Evolutionary conservation across 2,329 filamentous ascomycete genomes (phyloP).

Genomic region (Paraphaeosphaeria minitans): DNA sequence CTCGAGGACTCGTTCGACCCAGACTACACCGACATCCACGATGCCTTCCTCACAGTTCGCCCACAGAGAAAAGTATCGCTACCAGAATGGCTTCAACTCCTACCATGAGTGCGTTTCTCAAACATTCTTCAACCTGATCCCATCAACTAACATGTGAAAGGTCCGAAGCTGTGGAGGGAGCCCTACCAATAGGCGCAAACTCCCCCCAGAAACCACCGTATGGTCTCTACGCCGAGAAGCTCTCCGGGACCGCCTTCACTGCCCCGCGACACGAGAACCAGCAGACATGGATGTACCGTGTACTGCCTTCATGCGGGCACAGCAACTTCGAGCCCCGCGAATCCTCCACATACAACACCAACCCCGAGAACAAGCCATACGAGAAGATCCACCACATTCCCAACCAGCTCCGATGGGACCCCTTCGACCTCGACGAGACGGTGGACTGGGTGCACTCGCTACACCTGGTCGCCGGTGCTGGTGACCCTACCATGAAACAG

Average conservation of each 20-base stretch:
- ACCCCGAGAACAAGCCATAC: constrained; percentile 55
- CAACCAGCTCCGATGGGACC: constrained; percentile 81
- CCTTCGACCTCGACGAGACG: constrained; percentile 72
- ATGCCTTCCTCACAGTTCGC: constrained; percentile 71
- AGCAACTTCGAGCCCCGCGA: constrained; percentile 58
- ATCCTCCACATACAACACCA: constrained; percentile 56
- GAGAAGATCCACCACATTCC: constrained; percentile 74
- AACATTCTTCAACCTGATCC: background rate
- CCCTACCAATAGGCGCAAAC: constrained; percentile 77
- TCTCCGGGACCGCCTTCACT: constrained; percentile 65
- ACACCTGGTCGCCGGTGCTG: constrained; percentile 76
- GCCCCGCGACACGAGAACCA: constrained; percentile 62
- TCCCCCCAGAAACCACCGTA: constrained; percentile 79
- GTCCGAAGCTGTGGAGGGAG: constrained; percentile 75
- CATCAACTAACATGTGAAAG: constrained; percentile 50
- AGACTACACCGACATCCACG: constrained; percentile 37
- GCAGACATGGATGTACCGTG: constrained; percentile 64
- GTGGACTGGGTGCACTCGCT: constrained; percentile 72
- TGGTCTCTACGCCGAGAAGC: constrained; percentile 79
- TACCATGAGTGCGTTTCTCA: constrained; percentile 70
- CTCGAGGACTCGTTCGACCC: constrained; percentile 35
- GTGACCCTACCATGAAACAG: constrained; percentile 77
- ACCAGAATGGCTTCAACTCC: constrained; percentile 77
- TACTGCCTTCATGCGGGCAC: constrained; percentile 63
- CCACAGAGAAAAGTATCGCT: constrained; percentile 71